phyloP scores from a whole-genome alignment of 2,329 filamentous ascomycete genomes.

The Stachybotrys echinatus region DNA sequence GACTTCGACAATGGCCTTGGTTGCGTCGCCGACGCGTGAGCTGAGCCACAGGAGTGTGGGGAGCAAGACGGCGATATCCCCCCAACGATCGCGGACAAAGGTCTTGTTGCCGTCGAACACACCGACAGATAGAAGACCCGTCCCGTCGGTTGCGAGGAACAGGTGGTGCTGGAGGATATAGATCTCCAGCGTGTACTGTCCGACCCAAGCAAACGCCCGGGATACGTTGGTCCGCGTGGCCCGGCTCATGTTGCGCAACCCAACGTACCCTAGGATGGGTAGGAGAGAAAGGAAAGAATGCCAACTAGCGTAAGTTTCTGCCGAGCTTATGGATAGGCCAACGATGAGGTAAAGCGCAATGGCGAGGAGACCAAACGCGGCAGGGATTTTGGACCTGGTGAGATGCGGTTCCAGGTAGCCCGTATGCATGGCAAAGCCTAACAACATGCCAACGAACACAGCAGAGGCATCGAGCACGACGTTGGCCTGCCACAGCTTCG shows the following conservation, averaged over 20 bases:
- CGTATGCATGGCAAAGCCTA: constrained; percentile 20
- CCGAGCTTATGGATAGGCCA: constrained; percentile 2
- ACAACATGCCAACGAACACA: constrained; percentile 50
- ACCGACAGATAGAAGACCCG: constrained; percentile 36
- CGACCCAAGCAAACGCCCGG: constrained; percentile 44
- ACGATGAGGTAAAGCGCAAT: not conserved
- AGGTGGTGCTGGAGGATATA: constrained; percentile 58
- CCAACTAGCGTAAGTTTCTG: constrained; percentile 35
- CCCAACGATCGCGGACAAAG: constrained; percentile 17
- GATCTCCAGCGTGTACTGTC: constrained; percentile 52
- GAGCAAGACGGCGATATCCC: constrained; percentile 16
- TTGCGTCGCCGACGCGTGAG: constrained; percentile 16
- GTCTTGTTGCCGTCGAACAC: constrained; percentile 16
- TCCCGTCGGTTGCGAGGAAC: constrained; percentile 55
- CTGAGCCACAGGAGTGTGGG: constrained; percentile 23
- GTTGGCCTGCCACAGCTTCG: constrained; percentile 45
- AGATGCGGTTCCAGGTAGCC: constrained; percentile 13
- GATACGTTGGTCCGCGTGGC: constrained; percentile 19
- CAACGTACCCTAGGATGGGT: constrained; percentile 46
- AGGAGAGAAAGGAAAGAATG: constrained; percentile 50
- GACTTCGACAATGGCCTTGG: constrained; percentile 16
- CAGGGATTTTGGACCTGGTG: not conserved
- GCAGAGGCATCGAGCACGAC: constrained; percentile 48
- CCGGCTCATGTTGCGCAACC: constrained; percentile 40
- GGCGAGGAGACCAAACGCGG: not conserved